Conservation (phyloP, 2,329 filamentous ascomycete species). For the Cercospora canescens region DNA sequence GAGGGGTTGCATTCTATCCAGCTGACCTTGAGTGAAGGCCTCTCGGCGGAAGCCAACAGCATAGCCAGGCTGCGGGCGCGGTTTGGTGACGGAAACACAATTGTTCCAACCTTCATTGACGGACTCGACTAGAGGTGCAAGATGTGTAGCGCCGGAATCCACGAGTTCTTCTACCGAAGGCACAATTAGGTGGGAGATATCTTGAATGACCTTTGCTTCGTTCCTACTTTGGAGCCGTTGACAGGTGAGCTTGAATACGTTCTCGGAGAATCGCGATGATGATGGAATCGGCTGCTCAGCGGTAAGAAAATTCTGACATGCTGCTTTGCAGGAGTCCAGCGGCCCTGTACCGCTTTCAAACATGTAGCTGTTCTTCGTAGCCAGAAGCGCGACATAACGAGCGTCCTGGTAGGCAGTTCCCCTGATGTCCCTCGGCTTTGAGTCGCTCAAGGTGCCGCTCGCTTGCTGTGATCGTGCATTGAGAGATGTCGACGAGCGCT, state of each 20-base stretch:
- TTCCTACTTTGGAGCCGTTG: background rate
- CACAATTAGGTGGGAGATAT: background rate
- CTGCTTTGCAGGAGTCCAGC: background rate
- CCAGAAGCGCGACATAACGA: background rate
- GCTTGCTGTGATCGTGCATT: background rate
- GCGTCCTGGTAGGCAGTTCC: background rate
- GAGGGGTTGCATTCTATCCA: constrained; percentile 30
- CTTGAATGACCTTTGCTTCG: background rate
- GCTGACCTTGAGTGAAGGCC: constrained; percentile 22
- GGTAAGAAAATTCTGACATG: background rate
- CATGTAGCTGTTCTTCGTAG: background rate
- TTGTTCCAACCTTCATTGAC: background rate
- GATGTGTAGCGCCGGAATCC: background rate
- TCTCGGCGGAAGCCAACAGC: background rate
- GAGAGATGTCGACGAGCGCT: background rate
- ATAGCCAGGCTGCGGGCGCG: background rate
- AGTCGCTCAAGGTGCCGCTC: background rate
- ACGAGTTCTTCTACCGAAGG: background rate
- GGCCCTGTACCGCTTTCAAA: background rate
- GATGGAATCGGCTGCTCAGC: background rate
- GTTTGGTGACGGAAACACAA: background rate
- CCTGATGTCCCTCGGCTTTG: background rate
- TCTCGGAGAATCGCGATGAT: background rate
- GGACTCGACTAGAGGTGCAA: background rate
- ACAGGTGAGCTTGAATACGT: background rate